Evolutionary conservation across 2,329 filamentous ascomycete species (phyloP), one percentile per base, ranked within the genome.

Genomic region (Cladosporium sp.): DNA sequence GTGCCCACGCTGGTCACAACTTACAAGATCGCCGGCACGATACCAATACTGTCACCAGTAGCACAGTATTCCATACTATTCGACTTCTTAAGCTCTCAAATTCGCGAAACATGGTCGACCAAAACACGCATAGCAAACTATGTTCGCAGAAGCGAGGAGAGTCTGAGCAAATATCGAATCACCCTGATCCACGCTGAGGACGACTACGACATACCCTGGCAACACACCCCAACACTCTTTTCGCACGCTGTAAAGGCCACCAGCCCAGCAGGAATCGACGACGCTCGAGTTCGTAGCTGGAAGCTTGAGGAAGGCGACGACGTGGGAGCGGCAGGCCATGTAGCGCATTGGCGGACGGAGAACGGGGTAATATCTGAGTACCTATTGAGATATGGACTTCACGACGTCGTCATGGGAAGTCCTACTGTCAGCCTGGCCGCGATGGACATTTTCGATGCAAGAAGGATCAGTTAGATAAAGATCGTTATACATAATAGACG

Each of bases 341-440:
- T 76, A 9, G 73, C 81, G 48, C 77, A 81, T 52, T 78, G 78
- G 73, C 66, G 62, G 45, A 79, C 78, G 0, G 59, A 68, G 9
- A 73, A 73, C 32, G 83, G 82, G 1, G 56, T 78, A 0, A 73
- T 85, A n/a, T 71, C 78, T 53, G 77, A 83, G 63, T 75, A 83
- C 51, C 80, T 85, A 6, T 58, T 82, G 4, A 81, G 81, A 66
- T 77, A 79, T 61, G 82, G 82, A 0, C 65, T 83, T 15, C 82
- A 85, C 56, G 83, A 85, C 68, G 73, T 76, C 34, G 77, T 83
- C 49, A 84, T 85, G 82, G 78, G 78, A 3, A 80, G 83, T 66
- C 80, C 81, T 0, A 72, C 81, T 4, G 75, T 83, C 0, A 79
- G 76, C 39, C 64, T 80, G 58, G 81, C 82, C 2, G 72, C 84